Base-by-base conservation (phyloP, 495 filamentous ascomycete genomes). In the Corynascus novoguineensis region DNA sequence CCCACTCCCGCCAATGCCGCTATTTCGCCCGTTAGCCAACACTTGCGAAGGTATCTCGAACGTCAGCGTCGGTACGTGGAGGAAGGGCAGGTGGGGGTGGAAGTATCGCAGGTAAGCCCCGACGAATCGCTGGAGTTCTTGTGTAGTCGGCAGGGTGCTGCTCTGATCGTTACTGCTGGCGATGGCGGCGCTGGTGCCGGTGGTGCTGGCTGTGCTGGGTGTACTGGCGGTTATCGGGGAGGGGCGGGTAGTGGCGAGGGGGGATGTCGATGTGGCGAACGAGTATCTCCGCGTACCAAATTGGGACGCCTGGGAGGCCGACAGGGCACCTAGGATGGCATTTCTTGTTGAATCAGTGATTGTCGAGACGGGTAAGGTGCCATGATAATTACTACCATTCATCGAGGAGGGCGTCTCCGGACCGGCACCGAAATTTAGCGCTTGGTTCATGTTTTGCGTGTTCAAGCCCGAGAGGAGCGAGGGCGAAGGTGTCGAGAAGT, bases 341-440 rank as follows among this genome's bases (percentile, higher is more conserved):
- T 88, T 86, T 73, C 93, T 83, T 58, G 92, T 97, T 68, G 88
- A 84, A 76, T 98, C 95, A 65, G 92, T 95, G 72, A 98, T 92
- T 60, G 92, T 81, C 59, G 80, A 71, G 57, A 81, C 69, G 58
- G 79, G 80, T 64, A 78, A 76, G 62, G 75, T 73, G 61, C 77
- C 77, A 66, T 81, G 79, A 61, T n/a, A n/a, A n/a, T 79, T 80
- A 71, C 75, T 80, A 62, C 82, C 81, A 62, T 79, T 82, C 58
- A 87, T 80, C 38, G 87, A 88, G 21, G 83, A 85, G 45, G 84
- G 81, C 54, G 84, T 86, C 64, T 89, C 87, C 37, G 85, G 81
- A 57, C 77, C 79, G 64, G 77, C 73, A 53, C 73, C 78, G 70
- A 78, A 82, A 78, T 68, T 84, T 75, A 78, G 77, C 62, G 85